These are phyloP conservation scores for Colletotrichum chlorophyti DNA, from an alignment of 2,329 filamentous ascomycete species.

Conservation along the genomic window DNA sequence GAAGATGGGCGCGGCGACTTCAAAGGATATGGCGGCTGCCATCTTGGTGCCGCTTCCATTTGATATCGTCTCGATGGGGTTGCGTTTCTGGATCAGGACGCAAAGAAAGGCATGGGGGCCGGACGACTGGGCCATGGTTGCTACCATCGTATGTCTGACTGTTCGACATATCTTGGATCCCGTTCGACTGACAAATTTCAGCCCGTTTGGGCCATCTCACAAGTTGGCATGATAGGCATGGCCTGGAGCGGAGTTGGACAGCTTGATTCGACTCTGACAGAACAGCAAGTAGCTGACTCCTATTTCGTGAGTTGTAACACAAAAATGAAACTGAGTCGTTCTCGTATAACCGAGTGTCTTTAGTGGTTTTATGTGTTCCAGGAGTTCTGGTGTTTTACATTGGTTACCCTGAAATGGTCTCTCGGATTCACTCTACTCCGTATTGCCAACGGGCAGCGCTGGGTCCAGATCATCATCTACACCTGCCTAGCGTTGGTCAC, in stretches of 20 bases:
- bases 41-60: conserved; percentile 20
- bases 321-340: too few relatives aligned
- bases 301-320: conserved; percentile 7
- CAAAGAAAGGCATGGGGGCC: conserved; percentile 26
- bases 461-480: conserved; percentile 23
- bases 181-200: not conserved
- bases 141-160: conserved; percentile 24
- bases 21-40: conserved; percentile 23
- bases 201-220: conserved; percentile 14
- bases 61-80: conserved; percentile 1
- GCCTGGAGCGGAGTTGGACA: conserved; percentile 26
- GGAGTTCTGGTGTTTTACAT: conserved; percentile 26
- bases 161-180: too few relatives aligned
- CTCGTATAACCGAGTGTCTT: too few relatives aligned
- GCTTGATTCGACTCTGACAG: conserved; percentile 5
- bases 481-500: conserved; percentile 17
- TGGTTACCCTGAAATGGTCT: conserved; percentile 21
- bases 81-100: conserved; percentile 20
- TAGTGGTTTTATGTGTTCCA: conserved; percentile 26
- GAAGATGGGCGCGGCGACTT: conserved; percentile 22
- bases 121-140: conserved; percentile 26
- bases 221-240: conserved; percentile 19
- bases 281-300: conserved; percentile 2
- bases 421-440: conserved; percentile 21
- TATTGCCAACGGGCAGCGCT: conserved; percentile 18